phyloP scores from a whole-genome alignment of 495 filamentous ascomycete species.

The Penicillium samsonianum region DNA sequence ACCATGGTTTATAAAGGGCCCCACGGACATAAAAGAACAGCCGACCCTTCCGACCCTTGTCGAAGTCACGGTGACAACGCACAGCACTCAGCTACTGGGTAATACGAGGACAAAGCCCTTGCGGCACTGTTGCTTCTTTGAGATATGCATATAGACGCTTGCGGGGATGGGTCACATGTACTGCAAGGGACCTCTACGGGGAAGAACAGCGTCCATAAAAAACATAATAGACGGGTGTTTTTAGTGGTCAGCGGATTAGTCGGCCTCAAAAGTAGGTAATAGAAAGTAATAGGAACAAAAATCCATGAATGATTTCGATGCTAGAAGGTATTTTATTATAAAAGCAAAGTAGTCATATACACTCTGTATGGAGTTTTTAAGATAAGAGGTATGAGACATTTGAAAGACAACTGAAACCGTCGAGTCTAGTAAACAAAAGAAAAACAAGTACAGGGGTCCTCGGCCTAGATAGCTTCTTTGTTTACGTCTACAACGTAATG shows the following conservation, averaged over 20 bases:
- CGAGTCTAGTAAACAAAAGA: neutral
- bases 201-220: neutral
- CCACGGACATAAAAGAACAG: conserved; percentile 8
- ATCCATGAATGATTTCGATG: neutral
- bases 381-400: too few species aligned
- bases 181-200: conserved; percentile 1
- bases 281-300: neutral
- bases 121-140: neutral
- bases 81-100: neutral
- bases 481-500: neutral
- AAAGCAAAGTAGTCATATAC: too few species aligned
- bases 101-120: conserved; percentile 2
- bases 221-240: neutral
- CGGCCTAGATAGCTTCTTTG: neutral
- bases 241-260: neutral
- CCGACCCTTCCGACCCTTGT: neutral
- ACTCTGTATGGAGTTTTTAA: too few species aligned
- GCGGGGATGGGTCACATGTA: conserved; percentile 1
- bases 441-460: too few species aligned
- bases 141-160: neutral
- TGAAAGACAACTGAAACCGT: neutral
- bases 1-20: conserved; percentile 16
- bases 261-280: neutral
- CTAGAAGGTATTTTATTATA: too few species aligned
- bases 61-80: neutral